phyloP scores from a whole-genome alignment of 495 filamentous ascomycete species.

The Letharia lupina region DNA sequence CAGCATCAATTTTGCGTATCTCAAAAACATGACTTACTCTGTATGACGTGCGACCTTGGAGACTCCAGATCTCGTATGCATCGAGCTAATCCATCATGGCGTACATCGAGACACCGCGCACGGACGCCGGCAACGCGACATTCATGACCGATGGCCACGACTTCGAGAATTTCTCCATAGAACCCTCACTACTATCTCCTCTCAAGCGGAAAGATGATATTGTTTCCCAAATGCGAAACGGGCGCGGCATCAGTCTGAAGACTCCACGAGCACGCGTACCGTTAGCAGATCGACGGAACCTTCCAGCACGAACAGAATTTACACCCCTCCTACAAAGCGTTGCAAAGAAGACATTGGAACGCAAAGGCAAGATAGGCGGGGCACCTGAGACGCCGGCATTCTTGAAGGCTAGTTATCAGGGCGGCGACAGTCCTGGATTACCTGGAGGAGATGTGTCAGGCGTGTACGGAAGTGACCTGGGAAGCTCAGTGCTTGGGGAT shows the following conservation, averaged over 20 bases:
- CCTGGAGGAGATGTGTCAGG: conserved; percentile 52
- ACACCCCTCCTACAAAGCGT: conserved; percentile 90
- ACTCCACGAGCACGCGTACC: conserved; percentile 63
- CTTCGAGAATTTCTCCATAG: conserved; percentile 63
- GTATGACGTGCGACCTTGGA: not conserved
- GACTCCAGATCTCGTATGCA: not conserved
- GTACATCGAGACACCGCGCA: conserved; percentile 71
- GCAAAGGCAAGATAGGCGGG: conserved; percentile 49
- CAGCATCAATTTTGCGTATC: not conserved
- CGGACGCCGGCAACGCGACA: conserved; percentile 70
- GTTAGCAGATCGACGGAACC: conserved; percentile 58
- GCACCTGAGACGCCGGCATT: conserved; percentile 62
- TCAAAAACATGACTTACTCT: conserved; percentile 6
- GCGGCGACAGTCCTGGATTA: conserved; percentile 55
- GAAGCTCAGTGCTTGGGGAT: conserved; percentile 43
- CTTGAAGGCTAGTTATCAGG: conserved; percentile 50
- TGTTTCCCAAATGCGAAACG: conserved; percentile 57
- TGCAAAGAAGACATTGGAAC: conserved; percentile 65
- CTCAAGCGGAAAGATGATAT: conserved; percentile 66
- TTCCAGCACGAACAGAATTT: conserved; percentile 68
- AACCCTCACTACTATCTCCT: conserved; percentile 79
- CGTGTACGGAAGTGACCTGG: conserved; percentile 58
- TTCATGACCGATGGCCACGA: conserved; percentile 60
- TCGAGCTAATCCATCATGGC: conserved; percentile 22
- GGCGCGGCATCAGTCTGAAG: conserved; percentile 49